A percentile compares a stretch with the other conserved stretches of the same genome.
phyloP scores from a whole-genome alignment of 768 basidiomycete species.

The Mycena polygramma region DNA sequence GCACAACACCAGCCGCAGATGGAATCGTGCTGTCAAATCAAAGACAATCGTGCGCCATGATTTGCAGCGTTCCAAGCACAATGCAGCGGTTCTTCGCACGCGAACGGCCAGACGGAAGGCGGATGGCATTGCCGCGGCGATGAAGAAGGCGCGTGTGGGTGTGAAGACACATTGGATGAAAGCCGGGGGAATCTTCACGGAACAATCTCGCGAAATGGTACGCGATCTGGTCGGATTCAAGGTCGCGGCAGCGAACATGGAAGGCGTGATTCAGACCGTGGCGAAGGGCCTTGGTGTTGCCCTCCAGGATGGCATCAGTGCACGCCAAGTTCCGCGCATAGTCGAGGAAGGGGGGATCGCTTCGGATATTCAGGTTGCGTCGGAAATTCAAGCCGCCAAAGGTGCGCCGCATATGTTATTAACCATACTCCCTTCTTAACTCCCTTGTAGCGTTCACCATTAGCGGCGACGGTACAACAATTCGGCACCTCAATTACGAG shows the following conservation, averaged over 20 bases:
- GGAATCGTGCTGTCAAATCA: no score
- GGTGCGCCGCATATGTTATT: not conserved
- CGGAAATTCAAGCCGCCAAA: not conserved
- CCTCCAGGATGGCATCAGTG: conserved; percentile 9
- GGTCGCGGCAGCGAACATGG: not conserved
- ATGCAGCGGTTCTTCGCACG: not conserved
- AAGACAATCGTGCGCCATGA: no score
- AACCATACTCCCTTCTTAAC: no score
- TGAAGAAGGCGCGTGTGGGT: conserved; percentile 14
- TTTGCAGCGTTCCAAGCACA: not conserved
- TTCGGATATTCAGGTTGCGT: conserved; percentile 11
- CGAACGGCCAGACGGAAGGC: not conserved
- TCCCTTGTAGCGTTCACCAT: not conserved
- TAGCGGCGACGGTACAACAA: conserved; percentile 1
- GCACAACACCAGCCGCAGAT: no score
- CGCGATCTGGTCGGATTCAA: conserved; percentile 15
- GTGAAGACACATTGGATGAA: no score
- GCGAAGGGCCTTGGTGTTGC: not conserved
- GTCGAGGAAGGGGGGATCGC: conserved; percentile 24
- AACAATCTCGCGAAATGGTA: conserved; percentile 18
- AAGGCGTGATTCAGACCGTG: conserved; percentile 15
- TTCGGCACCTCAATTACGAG: conserved; percentile 2
- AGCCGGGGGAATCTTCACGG: not conserved
- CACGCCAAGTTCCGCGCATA: not conserved
- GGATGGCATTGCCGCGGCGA: conserved; percentile 4